phyloP scores from a whole-genome alignment of 768 basidiomycete species.

The Pleurotus citrinopileatus region DNA sequence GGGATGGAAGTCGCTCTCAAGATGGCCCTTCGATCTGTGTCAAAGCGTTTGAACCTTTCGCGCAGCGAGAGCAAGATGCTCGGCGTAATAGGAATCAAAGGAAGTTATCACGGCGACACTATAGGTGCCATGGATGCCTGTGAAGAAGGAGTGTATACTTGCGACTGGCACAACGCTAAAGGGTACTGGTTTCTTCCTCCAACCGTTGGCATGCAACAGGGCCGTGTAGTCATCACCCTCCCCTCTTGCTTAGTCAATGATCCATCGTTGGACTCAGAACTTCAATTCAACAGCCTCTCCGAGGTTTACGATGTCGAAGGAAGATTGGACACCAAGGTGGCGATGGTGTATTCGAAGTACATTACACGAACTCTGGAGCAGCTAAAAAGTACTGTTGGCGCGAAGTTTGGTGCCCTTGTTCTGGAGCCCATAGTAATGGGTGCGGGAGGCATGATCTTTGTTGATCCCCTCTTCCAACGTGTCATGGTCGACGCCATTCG shows the following conservation, averaged over 20 bases:
- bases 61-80: conserved; percentile 42
- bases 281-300: conserved; percentile 11
- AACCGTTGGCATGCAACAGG: conserved; percentile 64
- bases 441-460: conserved; percentile 95
- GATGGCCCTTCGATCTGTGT: conserved; percentile 84
- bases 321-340: conserved; percentile 62
- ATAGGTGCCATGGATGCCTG: conserved; percentile 97
- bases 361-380: conserved; percentile 50
- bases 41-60: conserved; percentile 32
- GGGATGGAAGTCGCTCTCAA: conserved; percentile 98
- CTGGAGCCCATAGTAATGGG: conserved; percentile 93
- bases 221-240: conserved; percentile 49
- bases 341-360: conserved; percentile 56
- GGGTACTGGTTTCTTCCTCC: conserved; percentile 96
- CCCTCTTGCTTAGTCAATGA: conserved; percentile 44
- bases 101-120: conserved; percentile 97
- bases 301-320: conserved; percentile 60
- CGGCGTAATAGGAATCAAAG: conserved; percentile 82
- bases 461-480: conserved; percentile 95
- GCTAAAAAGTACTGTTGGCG: conserved; percentile 38
- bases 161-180: conserved; percentile 93
- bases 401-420: conserved; percentile 69
- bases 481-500: conserved; percentile 82
- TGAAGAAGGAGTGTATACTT: conserved; percentile 88
- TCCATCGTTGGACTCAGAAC: conserved; percentile 7